phyloP scores from a whole-genome alignment of 2,329 filamentous ascomycete genomes.

The Blastomyces parvus region DNA sequence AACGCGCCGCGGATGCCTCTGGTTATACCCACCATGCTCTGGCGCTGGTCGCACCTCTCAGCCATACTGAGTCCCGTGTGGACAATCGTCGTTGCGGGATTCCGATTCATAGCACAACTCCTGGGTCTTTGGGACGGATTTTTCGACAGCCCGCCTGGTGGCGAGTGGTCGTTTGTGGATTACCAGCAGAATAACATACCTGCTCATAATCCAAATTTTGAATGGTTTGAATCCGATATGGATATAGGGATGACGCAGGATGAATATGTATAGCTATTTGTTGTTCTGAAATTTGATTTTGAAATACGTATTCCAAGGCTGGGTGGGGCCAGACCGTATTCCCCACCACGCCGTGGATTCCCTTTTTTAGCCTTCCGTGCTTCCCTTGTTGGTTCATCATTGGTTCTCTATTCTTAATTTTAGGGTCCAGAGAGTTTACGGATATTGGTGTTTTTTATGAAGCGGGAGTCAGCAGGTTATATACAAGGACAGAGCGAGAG shows the following conservation, averaged over 20 bases:
- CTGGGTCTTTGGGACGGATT: slow-evolving; percentile 37
- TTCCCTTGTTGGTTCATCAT: neutral
- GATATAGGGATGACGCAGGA: slow-evolving; percentile 13
- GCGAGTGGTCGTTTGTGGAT: neutral
- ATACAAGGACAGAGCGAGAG: neutral
- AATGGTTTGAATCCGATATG: slow-evolving; percentile 1
- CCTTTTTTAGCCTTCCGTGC: neutral
- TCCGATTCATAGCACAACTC: slow-evolving; percentile 26
- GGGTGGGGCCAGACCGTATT: neutral
- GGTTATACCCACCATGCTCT: slow-evolving; percentile 47
- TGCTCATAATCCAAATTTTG: slow-evolving; percentile 2
- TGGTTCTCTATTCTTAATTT: neutral
- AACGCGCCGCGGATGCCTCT: slow-evolving; percentile 47
- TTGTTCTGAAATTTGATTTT: neutral
- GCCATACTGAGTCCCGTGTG: slow-evolving; percentile 18
- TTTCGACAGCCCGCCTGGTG: slow-evolving; percentile 23
- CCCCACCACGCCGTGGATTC: neutral
- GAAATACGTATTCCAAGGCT: neutral
- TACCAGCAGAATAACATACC: neutral
- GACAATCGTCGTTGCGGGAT: slow-evolving; percentile 24
- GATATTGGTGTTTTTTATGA: neutral
- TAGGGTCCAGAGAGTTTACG: neutral
- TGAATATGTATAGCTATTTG: slow-evolving; percentile 11
- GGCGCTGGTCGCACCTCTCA: slow-evolving; percentile 36
- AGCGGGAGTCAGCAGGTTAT: neutral